Evolutionary conservation across 163 green algal genomes (phyloP).

Genomic region (Chlorella variabilis): DNA sequence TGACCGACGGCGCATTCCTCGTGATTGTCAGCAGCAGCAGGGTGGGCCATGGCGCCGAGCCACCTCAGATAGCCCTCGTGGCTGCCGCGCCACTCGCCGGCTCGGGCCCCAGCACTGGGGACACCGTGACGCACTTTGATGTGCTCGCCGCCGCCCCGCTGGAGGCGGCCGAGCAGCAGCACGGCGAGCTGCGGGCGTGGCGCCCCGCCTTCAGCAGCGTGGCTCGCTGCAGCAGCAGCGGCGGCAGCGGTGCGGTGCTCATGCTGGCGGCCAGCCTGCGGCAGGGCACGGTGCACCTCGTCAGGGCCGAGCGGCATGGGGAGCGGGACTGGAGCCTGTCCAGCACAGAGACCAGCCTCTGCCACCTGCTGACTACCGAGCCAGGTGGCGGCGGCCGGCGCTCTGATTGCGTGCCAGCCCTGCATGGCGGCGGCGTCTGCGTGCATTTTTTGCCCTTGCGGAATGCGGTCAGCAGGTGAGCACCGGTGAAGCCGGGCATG

Average conservation of each 20-base stretch:
- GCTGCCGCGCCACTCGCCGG: too few species aligned
- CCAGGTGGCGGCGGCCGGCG: background rate
- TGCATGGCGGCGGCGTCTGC: too few species aligned
- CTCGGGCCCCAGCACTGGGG: too few species aligned
- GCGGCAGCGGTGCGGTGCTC: background rate
- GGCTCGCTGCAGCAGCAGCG: background rate
- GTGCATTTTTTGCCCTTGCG: too few species aligned
- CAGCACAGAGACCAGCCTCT: background rate
- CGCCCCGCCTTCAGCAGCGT: constrained; percentile 13
- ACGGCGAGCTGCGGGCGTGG: background rate
- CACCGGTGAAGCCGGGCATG: too few species aligned
- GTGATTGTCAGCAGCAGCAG: background rate
- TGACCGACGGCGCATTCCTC: background rate
- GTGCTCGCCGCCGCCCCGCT: too few species aligned
- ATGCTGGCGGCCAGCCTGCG: constrained; percentile 6
- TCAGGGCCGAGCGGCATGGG: background rate
- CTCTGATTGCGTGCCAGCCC: too few species aligned
- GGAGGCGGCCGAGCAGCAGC: background rate
- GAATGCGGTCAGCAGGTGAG: too few species aligned
- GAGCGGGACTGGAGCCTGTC: background rate
- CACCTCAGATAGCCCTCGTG: background rate
- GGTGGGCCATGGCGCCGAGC: background rate
- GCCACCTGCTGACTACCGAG: constrained; percentile 13
- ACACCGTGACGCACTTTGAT: too few species aligned
- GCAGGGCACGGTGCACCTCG: background rate